A percentile compares a stretch with the other conserved stretches of the same genome.
Evolutionary conservation across 495 filamentous ascomycete genomes (phyloP).

Genomic region (Penicillium macrosclerotiorum): DNA sequence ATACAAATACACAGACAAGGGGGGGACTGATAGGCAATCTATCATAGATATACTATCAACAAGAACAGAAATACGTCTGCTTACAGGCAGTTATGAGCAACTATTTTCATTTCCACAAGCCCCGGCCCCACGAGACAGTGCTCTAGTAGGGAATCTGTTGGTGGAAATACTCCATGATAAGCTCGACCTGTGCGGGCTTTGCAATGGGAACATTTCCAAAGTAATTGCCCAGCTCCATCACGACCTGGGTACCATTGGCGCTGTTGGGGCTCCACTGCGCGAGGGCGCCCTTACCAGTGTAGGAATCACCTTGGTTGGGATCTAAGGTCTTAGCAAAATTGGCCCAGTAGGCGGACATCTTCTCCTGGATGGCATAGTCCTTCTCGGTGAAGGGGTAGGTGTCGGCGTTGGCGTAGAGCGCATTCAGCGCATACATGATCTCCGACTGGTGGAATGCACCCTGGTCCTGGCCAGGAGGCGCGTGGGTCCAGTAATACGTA

Average conservation of each 20-base stretch:
- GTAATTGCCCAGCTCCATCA: slow-evolving; percentile 22
- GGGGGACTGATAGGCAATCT: no score
- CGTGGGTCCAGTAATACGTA: slow-evolving; percentile 34
- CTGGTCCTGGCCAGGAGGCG: slow-evolving; percentile 25
- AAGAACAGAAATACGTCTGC: no score
- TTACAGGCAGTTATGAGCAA: no score
- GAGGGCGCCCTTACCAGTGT: slow-evolving; percentile 14
- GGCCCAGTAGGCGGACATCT: slow-evolving; percentile 30
- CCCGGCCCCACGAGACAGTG: no score
- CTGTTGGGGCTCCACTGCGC: slow-evolving; percentile 16
- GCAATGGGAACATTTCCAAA: slow-evolving; percentile 21
- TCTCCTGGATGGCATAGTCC: slow-evolving; percentile 23
- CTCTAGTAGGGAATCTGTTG: slow-evolving; percentile 17
- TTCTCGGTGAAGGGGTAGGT: slow-evolving; percentile 23
- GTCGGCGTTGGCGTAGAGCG: slow-evolving; percentile 25
- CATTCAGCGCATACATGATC: slow-evolving; percentile 28
- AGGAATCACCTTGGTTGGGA: slow-evolving; percentile 26
- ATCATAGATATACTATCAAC: no score
- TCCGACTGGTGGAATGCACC: slow-evolving; percentile 33
- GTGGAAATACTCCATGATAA: slow-evolving; percentile 23
- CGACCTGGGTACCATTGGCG: slow-evolving; percentile 16
- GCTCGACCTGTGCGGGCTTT: slow-evolving; percentile 15
- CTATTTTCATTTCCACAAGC: no score
- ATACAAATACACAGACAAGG: no score
- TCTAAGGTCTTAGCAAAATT: slow-evolving; percentile 32